Percentiles rank a stretch among this genome's conserved stretches.
These are phyloP conservation scores for Ustilago nuda DNA, from an alignment of 1,284 basidiomycete species.

Conservation along the genomic window DNA sequence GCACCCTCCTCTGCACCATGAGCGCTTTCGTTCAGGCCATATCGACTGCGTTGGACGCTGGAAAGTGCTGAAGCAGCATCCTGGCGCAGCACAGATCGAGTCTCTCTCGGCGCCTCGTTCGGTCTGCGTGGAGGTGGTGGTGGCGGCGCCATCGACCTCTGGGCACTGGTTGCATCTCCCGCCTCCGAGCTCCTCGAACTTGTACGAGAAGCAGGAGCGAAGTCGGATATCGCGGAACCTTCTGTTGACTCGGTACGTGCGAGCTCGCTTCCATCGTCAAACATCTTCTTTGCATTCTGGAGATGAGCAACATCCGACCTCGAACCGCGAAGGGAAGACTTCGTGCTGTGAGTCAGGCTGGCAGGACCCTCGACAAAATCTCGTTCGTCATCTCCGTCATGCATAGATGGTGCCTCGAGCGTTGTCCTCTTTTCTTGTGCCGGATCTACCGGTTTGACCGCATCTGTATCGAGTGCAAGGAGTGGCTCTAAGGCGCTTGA, in stretches of 20 bases:
- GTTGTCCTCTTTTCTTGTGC: neutral
- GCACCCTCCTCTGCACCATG: constrained; percentile 14
- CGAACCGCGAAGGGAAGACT: constrained; percentile 32
- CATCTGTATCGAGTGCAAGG: constrained; percentile 12
- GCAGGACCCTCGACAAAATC: constrained; percentile 41
- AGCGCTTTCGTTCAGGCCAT: constrained; percentile 31
- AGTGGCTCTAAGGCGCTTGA: constrained; percentile 41
- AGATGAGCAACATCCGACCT: constrained; percentile 18
- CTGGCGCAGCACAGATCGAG: constrained; percentile 14
- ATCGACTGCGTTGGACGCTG: constrained; percentile 40
- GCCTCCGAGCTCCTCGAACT: neutral
- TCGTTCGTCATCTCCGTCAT: constrained; percentile 17
- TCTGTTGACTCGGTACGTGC: neutral
- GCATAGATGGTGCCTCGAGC: constrained; percentile 10
- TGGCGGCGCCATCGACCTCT: constrained; percentile 21
- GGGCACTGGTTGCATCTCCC: neutral
- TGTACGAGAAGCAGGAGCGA: constrained; percentile 9
- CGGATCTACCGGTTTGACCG: neutral
- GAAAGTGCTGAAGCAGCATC: constrained; percentile 42
- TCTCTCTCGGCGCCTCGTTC: constrained; percentile 1
- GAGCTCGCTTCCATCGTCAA: neutral
- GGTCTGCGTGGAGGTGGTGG: constrained; percentile 38
- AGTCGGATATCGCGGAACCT: neutral
- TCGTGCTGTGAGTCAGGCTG: constrained; percentile 28
- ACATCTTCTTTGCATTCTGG: neutral